Conservation (phyloP, 2,329 filamentous ascomycete species). For the Aspergillus intermedius region DNA sequence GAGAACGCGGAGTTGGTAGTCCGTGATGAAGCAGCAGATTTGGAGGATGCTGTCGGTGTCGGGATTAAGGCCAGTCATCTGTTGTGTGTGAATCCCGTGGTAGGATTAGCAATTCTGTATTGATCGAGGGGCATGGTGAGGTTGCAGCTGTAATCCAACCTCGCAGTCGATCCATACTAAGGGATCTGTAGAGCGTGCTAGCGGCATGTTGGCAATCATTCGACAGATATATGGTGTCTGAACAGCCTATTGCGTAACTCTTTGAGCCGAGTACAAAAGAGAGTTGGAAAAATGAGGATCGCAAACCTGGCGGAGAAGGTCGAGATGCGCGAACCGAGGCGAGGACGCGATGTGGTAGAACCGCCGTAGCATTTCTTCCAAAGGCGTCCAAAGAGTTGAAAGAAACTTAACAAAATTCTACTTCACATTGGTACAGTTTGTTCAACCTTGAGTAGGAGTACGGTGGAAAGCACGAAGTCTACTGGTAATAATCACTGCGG, state of each 20-base stretch:
- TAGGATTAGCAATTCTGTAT: neutral
- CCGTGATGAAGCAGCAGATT: conserved; percentile 87
- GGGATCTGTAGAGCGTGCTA: conserved; percentile 53
- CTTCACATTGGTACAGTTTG: neutral
- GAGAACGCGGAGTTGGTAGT: conserved; percentile 66
- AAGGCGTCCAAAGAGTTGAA: neutral
- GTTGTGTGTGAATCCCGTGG: conserved; percentile 1
- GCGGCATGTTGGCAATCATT: conserved; percentile 29
- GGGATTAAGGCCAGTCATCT: conserved; percentile 89
- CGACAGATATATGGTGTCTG: neutral
- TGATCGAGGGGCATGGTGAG: neutral
- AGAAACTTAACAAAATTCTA: neutral
- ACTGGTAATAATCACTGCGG: too few species aligned
- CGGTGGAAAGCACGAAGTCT: too few species aligned
- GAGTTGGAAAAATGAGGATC: conserved; percentile 2
- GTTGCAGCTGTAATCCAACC: conserved; percentile 30
- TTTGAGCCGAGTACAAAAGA: neutral
- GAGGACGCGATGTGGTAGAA: neutral
- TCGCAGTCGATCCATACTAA: conserved; percentile 84
- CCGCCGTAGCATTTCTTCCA: neutral
- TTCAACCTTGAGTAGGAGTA: too few species aligned
- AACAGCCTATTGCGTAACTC: neutral
- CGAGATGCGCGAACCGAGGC: neutral
- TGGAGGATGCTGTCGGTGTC: conserved; percentile 80
- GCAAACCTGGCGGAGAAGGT: conserved; percentile 17